Percentiles rank a stretch among this genome's conserved stretches.
phyloP scores from a whole-genome alignment of 2,329 filamentous ascomycete species.

The Xylariaceae sp. region DNA sequence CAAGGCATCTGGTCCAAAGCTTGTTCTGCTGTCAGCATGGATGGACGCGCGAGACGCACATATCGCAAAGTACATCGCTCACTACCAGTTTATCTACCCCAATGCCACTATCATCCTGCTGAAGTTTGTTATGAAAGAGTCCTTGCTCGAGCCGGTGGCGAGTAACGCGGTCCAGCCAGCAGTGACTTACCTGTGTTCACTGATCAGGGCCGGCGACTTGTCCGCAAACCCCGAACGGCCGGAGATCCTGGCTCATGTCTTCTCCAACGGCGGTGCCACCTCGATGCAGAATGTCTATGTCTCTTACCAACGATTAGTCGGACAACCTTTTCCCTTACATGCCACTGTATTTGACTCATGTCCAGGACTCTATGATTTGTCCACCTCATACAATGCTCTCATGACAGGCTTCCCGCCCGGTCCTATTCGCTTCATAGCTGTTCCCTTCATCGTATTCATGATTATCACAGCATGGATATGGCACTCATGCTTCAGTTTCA shows the following conservation, averaged over 20 bases:
- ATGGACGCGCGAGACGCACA: constrained; percentile 47
- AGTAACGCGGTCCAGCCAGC: constrained; percentile 36
- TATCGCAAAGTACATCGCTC: constrained; percentile 46
- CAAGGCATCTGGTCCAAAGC: constrained; percentile 34
- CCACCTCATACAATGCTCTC: constrained; percentile 37
- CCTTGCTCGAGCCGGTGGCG: constrained; percentile 33
- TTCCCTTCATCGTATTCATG: constrained; percentile 34
- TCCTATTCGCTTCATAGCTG: constrained; percentile 26
- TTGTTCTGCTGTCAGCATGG: constrained; percentile 47
- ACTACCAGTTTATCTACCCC: constrained; percentile 43
- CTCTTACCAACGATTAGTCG: constrained; percentile 30
- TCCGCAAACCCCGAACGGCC: constrained; percentile 24
- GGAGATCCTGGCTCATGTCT: constrained; percentile 43
- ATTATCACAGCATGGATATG: constrained; percentile 32
- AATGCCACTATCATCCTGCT: constrained; percentile 43
- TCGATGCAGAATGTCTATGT: constrained; percentile 38
- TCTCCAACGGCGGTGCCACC: constrained; percentile 49
- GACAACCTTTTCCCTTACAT: constrained; percentile 37
- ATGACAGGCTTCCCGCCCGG: constrained; percentile 34
- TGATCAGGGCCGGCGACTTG: constrained; percentile 25
- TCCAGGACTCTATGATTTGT: constrained; percentile 42
- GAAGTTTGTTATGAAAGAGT: constrained; percentile 37
- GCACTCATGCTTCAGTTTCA: constrained; percentile 30
- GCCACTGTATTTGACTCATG: constrained; percentile 45
- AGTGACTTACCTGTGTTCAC: constrained; percentile 35